Evolutionary conservation across 1,284 basidiomycete species (phyloP).

Genomic region (Ganoderma multipileum): DNA sequence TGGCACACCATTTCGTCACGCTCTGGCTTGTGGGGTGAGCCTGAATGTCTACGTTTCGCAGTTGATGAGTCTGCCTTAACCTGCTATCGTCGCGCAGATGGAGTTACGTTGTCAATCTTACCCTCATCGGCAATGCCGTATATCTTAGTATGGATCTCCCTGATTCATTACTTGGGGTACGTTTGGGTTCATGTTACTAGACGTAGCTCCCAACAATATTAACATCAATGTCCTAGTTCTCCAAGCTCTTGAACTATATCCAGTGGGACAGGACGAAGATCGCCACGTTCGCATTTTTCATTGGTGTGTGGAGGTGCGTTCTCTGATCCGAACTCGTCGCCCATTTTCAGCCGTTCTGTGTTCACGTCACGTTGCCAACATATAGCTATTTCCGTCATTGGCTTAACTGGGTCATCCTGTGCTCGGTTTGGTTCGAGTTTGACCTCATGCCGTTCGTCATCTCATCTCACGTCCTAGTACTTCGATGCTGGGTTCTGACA

Average conservation of each 20-base stretch:
- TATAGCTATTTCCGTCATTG: slow-evolving; percentile 95
- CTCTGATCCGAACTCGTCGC: not conserved
- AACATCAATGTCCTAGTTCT: slow-evolving; percentile 55
- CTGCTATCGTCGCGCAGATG: slow-evolving; percentile 56
- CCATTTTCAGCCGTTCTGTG: slow-evolving; percentile 2
- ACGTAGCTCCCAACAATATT: not conserved
- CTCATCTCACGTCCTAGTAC: not conserved
- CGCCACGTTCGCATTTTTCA: slow-evolving; percentile 72
- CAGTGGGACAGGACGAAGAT: slow-evolving; percentile 70
- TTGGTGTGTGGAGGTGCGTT: slow-evolving; percentile 84
- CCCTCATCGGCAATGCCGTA: slow-evolving; percentile 91
- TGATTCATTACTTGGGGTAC: slow-evolving; percentile 86
- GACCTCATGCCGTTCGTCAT: slow-evolving; percentile 78
- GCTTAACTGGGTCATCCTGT: slow-evolving; percentile 87
- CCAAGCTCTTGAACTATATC: slow-evolving; percentile 90
- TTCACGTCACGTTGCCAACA: slow-evolving; percentile 8
- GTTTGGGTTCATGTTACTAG: slow-evolving; percentile 36
- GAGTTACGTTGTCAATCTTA: slow-evolving; percentile 87
- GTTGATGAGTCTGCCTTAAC: not conserved
- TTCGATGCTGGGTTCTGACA: not conserved
- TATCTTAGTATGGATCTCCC: slow-evolving; percentile 98
- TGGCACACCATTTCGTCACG: slow-evolving; percentile 91
- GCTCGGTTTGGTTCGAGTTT: slow-evolving; percentile 87
- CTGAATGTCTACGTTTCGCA: slow-evolving; percentile 33
- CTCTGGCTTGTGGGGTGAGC: slow-evolving; percentile 89